Base-by-base conservation (phyloP, 352 stramenopile species). In the Phytophthora tentaculata region DNA sequence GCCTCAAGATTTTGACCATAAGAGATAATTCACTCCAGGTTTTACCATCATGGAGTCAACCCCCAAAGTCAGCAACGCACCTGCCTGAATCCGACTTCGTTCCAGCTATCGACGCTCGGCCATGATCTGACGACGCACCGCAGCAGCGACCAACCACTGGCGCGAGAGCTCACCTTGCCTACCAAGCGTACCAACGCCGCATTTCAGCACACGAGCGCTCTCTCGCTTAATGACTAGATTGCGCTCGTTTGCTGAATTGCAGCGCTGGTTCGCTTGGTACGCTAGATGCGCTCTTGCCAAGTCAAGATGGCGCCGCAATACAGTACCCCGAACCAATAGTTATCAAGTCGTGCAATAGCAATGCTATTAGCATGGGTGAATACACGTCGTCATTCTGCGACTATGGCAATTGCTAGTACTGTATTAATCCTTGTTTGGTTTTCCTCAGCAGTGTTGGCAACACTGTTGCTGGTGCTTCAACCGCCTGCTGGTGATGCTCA, bases 181-280 rank as follows among this genome's bases (percentile, higher is more conserved):
- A 76, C 62, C 67, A 70, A 66, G 61, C 50, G 67, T 75, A 75
- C 67, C 67, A 75, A 71, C 60, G 63, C 67, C 57, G 67, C 45
- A 64, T 29, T 51, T 49, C 20, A 56, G 41, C 56, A 61, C 67
- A 50, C 67, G 35, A 71, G 56, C 37, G 35, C 13, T 8, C 17
- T 14, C 13, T 48, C 16, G 16, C 7, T 8, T 1, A 12, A 7
- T 37, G 28, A 10, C 37, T 23, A 19, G 22, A 19, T 20, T 19
- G 28, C 48, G 16, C 48, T 66, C 48, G 54, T 60, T 76, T 63
- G 41, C 52, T 57, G 52, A 37, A 24, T 51, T 69, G 47, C 58
- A 52, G 64, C 59, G 57, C 56, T 76, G 69, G 64, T 76, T 62
- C 69, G 54, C 58, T 67, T 67, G 58, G 69, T 73, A 73, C 32